A percentile compares a stretch with the other conserved stretches of the same genome.
These are phyloP conservation scores for Hanseniaspora hatyaiensis DNA, from an alignment of 805 yeast genomes.

Conservation along the genomic window DNA sequence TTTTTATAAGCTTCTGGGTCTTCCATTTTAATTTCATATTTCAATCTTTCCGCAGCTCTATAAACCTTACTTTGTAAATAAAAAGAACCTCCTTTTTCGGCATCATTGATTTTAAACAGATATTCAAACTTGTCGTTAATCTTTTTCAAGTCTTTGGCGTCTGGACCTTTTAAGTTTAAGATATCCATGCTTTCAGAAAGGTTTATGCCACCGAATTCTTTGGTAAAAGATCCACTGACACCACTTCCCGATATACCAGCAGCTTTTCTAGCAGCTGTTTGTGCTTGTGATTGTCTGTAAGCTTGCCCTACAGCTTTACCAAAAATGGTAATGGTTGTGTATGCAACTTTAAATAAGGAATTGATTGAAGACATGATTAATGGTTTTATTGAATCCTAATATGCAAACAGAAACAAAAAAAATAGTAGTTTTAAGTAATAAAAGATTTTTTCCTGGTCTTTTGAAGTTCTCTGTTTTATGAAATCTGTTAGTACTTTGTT, in stretches of 20 bases:
- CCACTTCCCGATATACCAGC: constrained; percentile 36
- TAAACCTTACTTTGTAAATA: constrained; percentile 86
- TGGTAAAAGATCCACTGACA: constrained; percentile 26
- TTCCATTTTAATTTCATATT: constrained; percentile 30
- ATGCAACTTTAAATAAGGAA: constrained; percentile 72
- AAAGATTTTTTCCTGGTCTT: too few species aligned
- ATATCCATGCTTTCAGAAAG: constrained; percentile 87
- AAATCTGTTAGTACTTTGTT: too few species aligned
- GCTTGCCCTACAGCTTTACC: constrained; percentile 96
- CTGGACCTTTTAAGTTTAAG: constrained; percentile 57
- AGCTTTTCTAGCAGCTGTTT: constrained; percentile 64
- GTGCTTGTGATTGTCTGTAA: constrained; percentile 89
- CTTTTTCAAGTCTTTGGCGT: constrained; percentile 44
- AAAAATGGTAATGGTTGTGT: constrained; percentile 91
- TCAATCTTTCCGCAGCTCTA: constrained; percentile 85
- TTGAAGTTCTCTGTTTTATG: too few species aligned
- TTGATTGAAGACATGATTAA: constrained; percentile 63
- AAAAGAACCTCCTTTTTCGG: constrained; percentile 92
- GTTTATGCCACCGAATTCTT: constrained; percentile 61
- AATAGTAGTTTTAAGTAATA: too few species aligned
- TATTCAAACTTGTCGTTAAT: constrained; percentile 64
- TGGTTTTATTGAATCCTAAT: not conserved
- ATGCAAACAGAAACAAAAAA: too few species aligned
- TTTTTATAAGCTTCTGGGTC: constrained; percentile 32
- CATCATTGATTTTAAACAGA: constrained; percentile 76